Evolutionary conservation across 2,329 filamentous ascomycete genomes (phyloP).

Genomic region (Acarospora socialis): DNA sequence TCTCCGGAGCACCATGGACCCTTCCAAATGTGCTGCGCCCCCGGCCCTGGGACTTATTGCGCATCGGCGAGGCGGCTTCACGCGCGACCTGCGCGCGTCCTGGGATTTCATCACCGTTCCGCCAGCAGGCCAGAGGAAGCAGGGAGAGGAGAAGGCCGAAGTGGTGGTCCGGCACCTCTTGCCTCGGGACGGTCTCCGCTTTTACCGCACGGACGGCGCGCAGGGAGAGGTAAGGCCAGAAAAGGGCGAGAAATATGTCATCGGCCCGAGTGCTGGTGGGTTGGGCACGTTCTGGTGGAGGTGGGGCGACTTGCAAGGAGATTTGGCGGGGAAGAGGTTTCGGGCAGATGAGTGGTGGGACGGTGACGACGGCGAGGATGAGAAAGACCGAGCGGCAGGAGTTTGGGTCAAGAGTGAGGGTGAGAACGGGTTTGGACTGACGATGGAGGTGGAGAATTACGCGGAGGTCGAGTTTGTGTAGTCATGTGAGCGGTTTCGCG

Average conservation of each 20-base stretch:
- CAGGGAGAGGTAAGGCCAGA: slow-evolving; percentile 1
- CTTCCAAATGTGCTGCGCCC: no score
- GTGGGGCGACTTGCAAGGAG: background rate
- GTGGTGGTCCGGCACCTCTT: no score
- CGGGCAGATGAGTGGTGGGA: slow-evolving; percentile 2
- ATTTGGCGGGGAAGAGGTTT: background rate
- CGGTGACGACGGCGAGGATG: background rate
- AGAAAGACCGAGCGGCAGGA: background rate
- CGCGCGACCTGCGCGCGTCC: no score
- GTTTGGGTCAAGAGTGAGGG: slow-evolving; percentile 1
- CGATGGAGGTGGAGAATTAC: slow-evolving; percentile 2
- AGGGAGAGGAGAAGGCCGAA: no score
- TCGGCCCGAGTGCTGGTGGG: slow-evolving; percentile 1
- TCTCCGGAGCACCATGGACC: no score
- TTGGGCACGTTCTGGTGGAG: slow-evolving; percentile 3
- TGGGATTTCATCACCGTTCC: no score
- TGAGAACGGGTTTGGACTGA: slow-evolving; percentile 3
- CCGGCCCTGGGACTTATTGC: no score
- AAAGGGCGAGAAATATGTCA: slow-evolving; percentile 2
- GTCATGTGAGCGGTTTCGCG: no score
- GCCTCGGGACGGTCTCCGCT: no score
- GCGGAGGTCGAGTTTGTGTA: slow-evolving; percentile 2
- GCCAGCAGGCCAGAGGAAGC: no score
- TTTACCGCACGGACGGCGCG: background rate
- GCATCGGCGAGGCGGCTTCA: no score